These are phyloP conservation scores for Botrytis deweyae DNA, from an alignment of 2,329 filamentous ascomycete species.

Conservation along the genomic window DNA sequence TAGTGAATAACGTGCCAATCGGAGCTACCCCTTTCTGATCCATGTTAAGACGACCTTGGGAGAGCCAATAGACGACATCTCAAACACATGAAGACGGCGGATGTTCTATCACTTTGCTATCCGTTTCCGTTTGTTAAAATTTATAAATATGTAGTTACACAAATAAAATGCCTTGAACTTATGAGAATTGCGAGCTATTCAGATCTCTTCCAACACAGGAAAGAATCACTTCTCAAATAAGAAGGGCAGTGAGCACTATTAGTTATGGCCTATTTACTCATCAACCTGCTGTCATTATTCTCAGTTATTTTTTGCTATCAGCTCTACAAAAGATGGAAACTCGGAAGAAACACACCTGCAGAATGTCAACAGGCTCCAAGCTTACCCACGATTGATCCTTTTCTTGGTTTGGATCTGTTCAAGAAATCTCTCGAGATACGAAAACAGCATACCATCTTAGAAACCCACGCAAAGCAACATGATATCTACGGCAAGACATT, in stretches of 20 bases:
- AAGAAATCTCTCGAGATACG: neutral
- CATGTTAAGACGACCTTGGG: neutral
- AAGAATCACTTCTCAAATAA: neutral
- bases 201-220: neutral
- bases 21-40: neutral
- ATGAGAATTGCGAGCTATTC: neutral
- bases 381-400: neutral
- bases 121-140: neutral
- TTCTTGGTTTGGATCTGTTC: conserved; percentile 14
- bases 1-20: neutral
- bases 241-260: neutral
- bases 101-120: neutral
- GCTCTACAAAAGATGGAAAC: neutral
- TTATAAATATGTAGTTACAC: neutral
- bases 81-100: neutral
- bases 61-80: neutral
- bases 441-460: neutral
- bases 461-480: neutral
- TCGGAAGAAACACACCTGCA: neutral
- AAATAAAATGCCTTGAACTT: neutral
- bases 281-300: neutral
- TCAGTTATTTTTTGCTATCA: neutral
- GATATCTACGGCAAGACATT: conserved; percentile 5
- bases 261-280: neutral
- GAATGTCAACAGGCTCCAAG: neutral